Base-by-base conservation (phyloP, 352 stramenopile genomes). In the Aphanomyces invadans region DNA sequence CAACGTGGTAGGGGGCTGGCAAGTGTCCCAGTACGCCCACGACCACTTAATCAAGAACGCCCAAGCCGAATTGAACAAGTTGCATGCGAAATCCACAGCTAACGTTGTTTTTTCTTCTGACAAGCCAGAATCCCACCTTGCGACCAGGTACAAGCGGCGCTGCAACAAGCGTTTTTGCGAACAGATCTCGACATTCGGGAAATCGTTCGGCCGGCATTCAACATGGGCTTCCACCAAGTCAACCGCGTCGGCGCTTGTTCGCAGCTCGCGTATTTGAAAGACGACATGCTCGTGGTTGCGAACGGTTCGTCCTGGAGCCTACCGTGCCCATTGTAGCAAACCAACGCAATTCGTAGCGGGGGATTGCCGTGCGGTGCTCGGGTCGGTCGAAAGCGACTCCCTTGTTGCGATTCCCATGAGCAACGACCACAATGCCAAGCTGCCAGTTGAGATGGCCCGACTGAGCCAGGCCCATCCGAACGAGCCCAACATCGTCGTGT, bases 401-500 rank as follows among this genome's bases (percentile, higher is more conserved):
- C 65, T 89, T 23, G 62, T 81, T 17, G 87, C 87, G 0, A 73
- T 92, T 3, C 74, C 86, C 0, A 76, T 96, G 23, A 97, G 88
- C 46, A 87, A 93, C 36, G 92, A 98, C 71, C 92, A 98, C 68
- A 98, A 98, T 62, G 88, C 88, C 29, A 93, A 95, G 76, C 79
- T 91, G 49, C 80, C 87, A 44, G 69, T 71, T 3, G 92, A 98
- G 69, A 88, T 96, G 68, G 79, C 93, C 46, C 86, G 87, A 57
- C 81, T 98, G 4, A 71, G 72, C 56, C 78, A 76, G 44, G 80
- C 94, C 25, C 92, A 98, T 63, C 88, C 92, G 0, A 79, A 78
- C 11, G 92, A 98, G 67, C 75, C 80, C 7, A 95, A 98, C 68
- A 88, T 86, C 9, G 94, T 97, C 70, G 81, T 87, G 17, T 98